These are phyloP conservation scores for Wickerhamomyces strasburgensis DNA, from an alignment of 805 yeast genomes.

Conservation along the genomic window DNA sequence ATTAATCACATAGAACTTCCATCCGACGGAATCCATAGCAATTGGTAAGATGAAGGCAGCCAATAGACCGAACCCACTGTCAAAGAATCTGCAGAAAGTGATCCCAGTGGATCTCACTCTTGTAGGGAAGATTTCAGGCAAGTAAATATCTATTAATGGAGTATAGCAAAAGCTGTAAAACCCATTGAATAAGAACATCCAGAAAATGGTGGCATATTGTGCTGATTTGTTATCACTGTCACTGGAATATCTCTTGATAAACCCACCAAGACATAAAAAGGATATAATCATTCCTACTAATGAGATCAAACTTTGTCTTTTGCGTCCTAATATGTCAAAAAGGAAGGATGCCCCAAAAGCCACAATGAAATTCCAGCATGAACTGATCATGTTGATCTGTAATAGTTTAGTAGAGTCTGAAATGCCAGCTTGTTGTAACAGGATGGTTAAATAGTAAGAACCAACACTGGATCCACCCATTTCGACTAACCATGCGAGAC, in stretches of 20 bases:
- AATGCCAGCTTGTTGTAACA: slow-evolving; percentile 31
- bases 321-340: slow-evolving; percentile 11
- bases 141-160: slow-evolving; percentile 10
- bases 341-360: slow-evolving; percentile 5
- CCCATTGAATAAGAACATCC: slow-evolving; percentile 16
- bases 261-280: slow-evolving; percentile 11
- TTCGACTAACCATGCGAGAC: slow-evolving; percentile 9
- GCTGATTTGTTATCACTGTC: slow-evolving; percentile 7
- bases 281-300: slow-evolving; percentile 11
- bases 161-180: slow-evolving; percentile 13
- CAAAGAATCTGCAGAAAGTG: slow-evolving; percentile 8
- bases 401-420: slow-evolving; percentile 34
- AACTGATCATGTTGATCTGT: slow-evolving; percentile 30
- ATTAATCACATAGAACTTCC: slow-evolving; percentile 25
- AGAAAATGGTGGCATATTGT: slow-evolving; percentile 14
- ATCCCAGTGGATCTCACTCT: slow-evolving; percentile 8
- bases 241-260: slow-evolving; percentile 6
- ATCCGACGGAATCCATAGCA: slow-evolving; percentile 24
- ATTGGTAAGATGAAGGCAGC: slow-evolving; percentile 19
- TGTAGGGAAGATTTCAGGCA: slow-evolving; percentile 10
- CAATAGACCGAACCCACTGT: slow-evolving; percentile 10
- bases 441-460: slow-evolving; percentile 9
- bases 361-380: slow-evolving; percentile 8
- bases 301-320: slow-evolving; percentile 6
- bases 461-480: slow-evolving; percentile 16